A percentile compares a stretch with the other conserved stretches of the same genome.
phyloP scores from a whole-genome alignment of 1,139 yeast genomes.

The Saccharomyces hybrid region DNA sequence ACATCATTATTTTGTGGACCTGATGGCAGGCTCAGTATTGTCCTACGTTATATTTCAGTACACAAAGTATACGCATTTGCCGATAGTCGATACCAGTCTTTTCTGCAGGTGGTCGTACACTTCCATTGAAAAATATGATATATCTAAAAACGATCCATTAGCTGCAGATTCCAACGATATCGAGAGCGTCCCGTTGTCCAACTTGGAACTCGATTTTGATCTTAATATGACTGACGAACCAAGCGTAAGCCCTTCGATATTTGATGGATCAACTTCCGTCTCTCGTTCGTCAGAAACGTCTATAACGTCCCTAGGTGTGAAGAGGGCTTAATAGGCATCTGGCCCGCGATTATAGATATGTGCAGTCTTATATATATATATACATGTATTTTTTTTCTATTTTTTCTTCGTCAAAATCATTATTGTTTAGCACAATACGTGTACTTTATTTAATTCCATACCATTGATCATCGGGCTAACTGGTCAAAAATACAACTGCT shows the following conservation, averaged over 20 bases:
- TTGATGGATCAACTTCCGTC: constrained; percentile 22
- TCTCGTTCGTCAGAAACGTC: constrained; percentile 30
- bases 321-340: neutral
- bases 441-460: neutral
- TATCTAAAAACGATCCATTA: constrained; percentile 33
- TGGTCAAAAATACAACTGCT: too few species aligned
- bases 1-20: constrained; percentile 88
- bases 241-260: constrained; percentile 23
- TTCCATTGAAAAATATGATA: constrained; percentile 30
- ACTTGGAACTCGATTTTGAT: constrained; percentile 20
- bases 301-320: constrained; percentile 22
- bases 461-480: neutral
- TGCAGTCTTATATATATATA: neutral
- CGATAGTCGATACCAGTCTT: constrained; percentile 51
- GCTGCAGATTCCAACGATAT: constrained; percentile 22
- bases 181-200: constrained; percentile 26
- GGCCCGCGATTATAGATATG: neutral
- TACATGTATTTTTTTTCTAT: neutral
- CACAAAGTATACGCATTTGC: constrained; percentile 67
- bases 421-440: constrained; percentile 1
- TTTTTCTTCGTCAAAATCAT: neutral
- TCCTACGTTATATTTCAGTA: constrained; percentile 64
- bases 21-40: constrained; percentile 81
- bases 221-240: constrained; percentile 18
- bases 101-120: constrained; percentile 84